These are phyloP conservation scores for Cyberlindnera xishuangbannaensis DNA, from an alignment of 805 yeast species.

Conservation along the genomic window DNA sequence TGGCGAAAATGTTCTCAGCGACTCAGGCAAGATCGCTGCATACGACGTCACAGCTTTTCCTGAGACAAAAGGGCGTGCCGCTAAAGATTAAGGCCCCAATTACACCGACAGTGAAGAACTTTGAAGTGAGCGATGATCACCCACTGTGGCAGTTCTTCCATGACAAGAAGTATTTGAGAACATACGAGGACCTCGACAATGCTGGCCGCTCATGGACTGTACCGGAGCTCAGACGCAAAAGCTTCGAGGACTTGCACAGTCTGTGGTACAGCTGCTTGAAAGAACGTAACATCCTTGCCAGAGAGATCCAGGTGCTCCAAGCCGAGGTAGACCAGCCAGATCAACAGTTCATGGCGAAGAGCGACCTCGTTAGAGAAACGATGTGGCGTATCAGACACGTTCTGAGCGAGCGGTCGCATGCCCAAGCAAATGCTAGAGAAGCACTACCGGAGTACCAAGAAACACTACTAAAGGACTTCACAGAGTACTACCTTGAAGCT, in stretches of 20 bases:
- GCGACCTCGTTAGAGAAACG: constrained; percentile 46
- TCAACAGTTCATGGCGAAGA: constrained; percentile 23
- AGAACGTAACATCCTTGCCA: constrained; percentile 72
- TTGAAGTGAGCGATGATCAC: constrained; percentile 74
- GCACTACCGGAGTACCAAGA: constrained; percentile 38
- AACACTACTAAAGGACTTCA: constrained; percentile 52
- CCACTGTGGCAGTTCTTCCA: constrained; percentile 93
- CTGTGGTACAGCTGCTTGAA: constrained; percentile 85
- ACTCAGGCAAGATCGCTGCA: constrained; percentile 17
- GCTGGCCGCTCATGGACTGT: constrained; percentile 79
- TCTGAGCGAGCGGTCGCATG: constrained; percentile 75
- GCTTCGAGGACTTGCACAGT: constrained; percentile 85
- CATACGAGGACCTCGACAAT: constrained; percentile 44
- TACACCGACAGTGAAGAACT: constrained; percentile 70
- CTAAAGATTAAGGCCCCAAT: constrained; percentile 69
- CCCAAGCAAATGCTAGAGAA: constrained; percentile 53
- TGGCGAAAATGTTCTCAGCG: constrained; percentile 11
- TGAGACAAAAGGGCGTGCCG: constrained; percentile 18
- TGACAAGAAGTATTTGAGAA: constrained; percentile 56
- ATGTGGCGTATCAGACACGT: constrained; percentile 85
- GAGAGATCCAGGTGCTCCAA: constrained; percentile 63
- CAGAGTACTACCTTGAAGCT: constrained; percentile 47
- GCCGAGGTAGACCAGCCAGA: constrained; percentile 36
- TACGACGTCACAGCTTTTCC: constrained; percentile 9
- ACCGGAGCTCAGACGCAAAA: constrained; percentile 83